Conservation (phyloP, 768 basidiomycete genomes). For the Lactarius psammicola region DNA sequence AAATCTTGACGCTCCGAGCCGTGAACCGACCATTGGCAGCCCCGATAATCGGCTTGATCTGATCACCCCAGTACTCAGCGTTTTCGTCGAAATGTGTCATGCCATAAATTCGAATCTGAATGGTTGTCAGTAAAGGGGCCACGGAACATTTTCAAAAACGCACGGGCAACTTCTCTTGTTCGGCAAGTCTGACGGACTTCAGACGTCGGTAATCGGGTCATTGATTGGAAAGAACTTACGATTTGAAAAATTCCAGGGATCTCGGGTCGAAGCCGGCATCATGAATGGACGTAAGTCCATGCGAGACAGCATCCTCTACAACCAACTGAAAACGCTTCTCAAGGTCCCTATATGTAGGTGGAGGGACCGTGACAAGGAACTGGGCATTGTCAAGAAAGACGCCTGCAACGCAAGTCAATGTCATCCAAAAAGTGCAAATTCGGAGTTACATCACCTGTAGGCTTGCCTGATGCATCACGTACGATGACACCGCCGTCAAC, state of each 20-base stretch:
- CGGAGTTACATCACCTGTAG: constrained; percentile 55
- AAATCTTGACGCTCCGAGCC: constrained; percentile 76
- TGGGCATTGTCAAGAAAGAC: constrained; percentile 87
- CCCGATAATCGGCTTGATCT: constrained; percentile 51
- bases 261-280: constrained; percentile 74
- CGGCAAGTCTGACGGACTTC: constrained; percentile 53
- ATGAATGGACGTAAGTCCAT: constrained; percentile 81
- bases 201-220: constrained; percentile 11
- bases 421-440: constrained; percentile 1
- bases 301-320: constrained; percentile 62
- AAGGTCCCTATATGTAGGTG: constrained; percentile 62
- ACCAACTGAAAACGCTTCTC: constrained; percentile 58
- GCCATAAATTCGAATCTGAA: constrained; percentile 73
- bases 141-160: neutral
- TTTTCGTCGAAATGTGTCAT: constrained; percentile 71
- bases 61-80: constrained; percentile 72
- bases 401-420: constrained; percentile 42
- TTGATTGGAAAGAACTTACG: constrained; percentile 40
- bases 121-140: neutral
- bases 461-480: constrained; percentile 59
- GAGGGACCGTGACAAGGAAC: constrained; percentile 61
- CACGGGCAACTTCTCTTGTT: constrained; percentile 60
- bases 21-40: constrained; percentile 62
- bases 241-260: constrained; percentile 72
- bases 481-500: constrained; percentile 83